These are phyloP conservation scores for Cryptococcus deneoformans DNA, from an alignment of 1,284 basidiomycete species.

Conservation along the genomic window DNA sequence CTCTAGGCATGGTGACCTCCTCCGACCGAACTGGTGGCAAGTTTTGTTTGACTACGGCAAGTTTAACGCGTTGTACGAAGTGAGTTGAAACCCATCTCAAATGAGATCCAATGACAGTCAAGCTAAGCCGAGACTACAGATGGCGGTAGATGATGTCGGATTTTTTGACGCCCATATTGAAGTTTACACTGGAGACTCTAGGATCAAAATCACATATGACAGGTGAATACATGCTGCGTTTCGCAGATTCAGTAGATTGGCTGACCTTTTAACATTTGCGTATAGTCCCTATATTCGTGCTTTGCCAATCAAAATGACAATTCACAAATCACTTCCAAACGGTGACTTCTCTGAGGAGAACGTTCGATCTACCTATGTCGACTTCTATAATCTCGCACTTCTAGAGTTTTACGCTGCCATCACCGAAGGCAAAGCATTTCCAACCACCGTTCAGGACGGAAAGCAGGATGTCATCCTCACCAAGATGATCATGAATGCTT, in stretches of 20 bases:
- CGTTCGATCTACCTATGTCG: constrained; percentile 48
- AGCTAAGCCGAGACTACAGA: constrained; percentile 26
- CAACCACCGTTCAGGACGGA: constrained; percentile 39
- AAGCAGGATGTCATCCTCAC: constrained; percentile 45
- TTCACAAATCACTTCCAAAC: constrained; percentile 31
- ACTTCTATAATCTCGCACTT: constrained; percentile 48
- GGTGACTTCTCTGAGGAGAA: constrained; percentile 39
- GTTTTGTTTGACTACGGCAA: constrained; percentile 25
- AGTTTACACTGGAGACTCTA: constrained; percentile 46
- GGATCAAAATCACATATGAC: constrained; percentile 49
- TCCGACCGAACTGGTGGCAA: constrained; percentile 24
- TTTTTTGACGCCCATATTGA: constrained; percentile 52
- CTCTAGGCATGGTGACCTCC: constrained; percentile 19
- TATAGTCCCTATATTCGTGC: constrained; percentile 50
- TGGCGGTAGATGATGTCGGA: constrained; percentile 47
- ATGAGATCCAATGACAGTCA: constrained; percentile 13
- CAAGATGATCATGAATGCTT: constrained; percentile 43
- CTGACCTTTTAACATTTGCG: neutral
- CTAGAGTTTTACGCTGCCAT: constrained; percentile 36
- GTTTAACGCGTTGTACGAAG: constrained; percentile 45
- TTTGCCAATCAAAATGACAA: constrained; percentile 45
- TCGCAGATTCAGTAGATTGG: too few relatives aligned
- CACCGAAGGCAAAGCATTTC: constrained; percentile 29
- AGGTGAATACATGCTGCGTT: constrained; percentile 34
- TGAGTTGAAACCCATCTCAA: too few relatives aligned